Base-by-base conservation (phyloP, 176 grass and related monocot genomes). In the Coix lacrymajobi region DNA sequence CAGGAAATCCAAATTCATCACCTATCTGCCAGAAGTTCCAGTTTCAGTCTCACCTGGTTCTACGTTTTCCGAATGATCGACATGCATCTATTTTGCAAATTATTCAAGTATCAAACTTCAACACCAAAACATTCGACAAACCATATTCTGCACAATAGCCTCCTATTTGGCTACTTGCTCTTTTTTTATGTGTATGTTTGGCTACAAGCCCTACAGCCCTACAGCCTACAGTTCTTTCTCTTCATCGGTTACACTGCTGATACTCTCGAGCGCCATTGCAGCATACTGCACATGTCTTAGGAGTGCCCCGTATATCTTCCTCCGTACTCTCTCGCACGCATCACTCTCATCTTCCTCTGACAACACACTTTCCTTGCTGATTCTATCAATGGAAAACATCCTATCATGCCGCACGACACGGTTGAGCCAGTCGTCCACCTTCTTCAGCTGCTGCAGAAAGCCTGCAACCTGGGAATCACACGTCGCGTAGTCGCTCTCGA, bases 351-450 rank as follows among this genome's bases (percentile, higher is more conserved):
- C 96, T 10, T 91, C 96, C 46, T 98, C 92, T 1, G 78, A 93
- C 48, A 81, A 68, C 28, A 62, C 66, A 43, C 33, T 30, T 20
- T 94, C 92, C 69, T 77, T 94, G 61, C 39, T 81, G 65, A 41
- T 85, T 63, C 87, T 84, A 22, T 89, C 90, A 11, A 65, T 28
- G 11, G 52, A 34, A 70, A 89, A 41, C 29, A 40, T 54, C 86
- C 66, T 49, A 1, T 91, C 96, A 31, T 86, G 88, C 22, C 44
- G 66, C 33, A 69, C 32, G 5, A 98, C 81, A 19, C 64, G 31
- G 80, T 93, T 98, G 75, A 98, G 78, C 92, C 90, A 98, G 28
- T 91, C 96, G 60, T 98, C 96, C 16, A 98, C 87, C 81, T 88
- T 87, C 71, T 98, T 98, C 79, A 98, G 78, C 89, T 88, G 92